Percentiles rank a stretch among this genome's conserved stretches.
phyloP scores from a whole-genome alignment of 1,139 yeast genomes.

The Saccharomyces hybrid region DNA sequence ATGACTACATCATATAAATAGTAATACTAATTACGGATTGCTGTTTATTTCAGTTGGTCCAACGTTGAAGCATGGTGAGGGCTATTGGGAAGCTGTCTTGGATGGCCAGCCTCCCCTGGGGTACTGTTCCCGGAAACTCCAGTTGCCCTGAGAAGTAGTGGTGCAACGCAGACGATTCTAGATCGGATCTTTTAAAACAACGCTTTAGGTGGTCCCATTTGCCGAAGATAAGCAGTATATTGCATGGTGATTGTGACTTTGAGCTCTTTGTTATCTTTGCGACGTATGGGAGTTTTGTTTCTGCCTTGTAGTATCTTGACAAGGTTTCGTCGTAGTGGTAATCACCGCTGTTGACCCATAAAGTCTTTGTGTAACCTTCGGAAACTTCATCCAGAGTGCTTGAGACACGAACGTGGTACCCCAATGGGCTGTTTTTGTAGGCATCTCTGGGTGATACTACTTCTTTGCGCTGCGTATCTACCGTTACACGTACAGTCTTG shows the following conservation, averaged over 20 bases:
- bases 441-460: slow-evolving; percentile 70
- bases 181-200: slow-evolving; percentile 44
- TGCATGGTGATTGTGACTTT: slow-evolving; percentile 12
- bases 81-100: slow-evolving; percentile 43
- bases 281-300: slow-evolving; percentile 19
- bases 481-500: slow-evolving; percentile 71
- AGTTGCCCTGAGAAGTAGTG: slow-evolving; percentile 65
- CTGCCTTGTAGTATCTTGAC: slow-evolving; percentile 19
- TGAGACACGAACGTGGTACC: slow-evolving; percentile 69
- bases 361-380: neutral
- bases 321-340: slow-evolving; percentile 37
- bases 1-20: neutral
- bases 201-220: slow-evolving; percentile 50
- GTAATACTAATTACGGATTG: neutral
- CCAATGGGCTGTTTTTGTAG: slow-evolving; percentile 59
- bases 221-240: slow-evolving; percentile 52
- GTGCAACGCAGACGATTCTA: slow-evolving; percentile 43
- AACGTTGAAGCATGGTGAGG: slow-evolving; percentile 33
- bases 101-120: slow-evolving; percentile 36
- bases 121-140: slow-evolving; percentile 46
- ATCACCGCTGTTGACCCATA: slow-evolving; percentile 51
- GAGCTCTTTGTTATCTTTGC: slow-evolving; percentile 9
- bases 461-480: slow-evolving; percentile 52
- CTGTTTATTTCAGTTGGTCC: neutral
- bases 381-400: slow-evolving; percentile 51